phyloP scores from a whole-genome alignment of 2,329 filamentous ascomycete species.

The Fusarium foetens region DNA sequence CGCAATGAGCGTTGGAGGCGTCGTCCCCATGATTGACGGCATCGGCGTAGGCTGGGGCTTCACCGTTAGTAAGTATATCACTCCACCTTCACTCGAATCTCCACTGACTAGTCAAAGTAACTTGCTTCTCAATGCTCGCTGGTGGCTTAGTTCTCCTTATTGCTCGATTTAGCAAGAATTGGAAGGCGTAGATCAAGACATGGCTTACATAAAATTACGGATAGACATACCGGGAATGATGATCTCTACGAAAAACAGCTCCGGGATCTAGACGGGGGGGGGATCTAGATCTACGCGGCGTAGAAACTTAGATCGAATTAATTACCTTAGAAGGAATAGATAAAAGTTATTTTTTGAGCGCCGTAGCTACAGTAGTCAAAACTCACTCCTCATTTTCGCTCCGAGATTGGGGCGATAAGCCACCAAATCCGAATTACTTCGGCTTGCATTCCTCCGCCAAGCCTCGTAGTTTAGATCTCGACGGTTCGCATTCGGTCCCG shows the following conservation, averaged over 20 bases:
- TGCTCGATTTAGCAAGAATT: conserved; percentile 33
- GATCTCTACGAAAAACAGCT: background rate
- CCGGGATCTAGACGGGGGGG: background rate
- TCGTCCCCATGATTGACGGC: conserved; percentile 40
- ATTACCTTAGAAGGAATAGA: conserved; percentile 13
- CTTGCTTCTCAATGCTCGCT: conserved; percentile 8
- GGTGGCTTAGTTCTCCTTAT: conserved; percentile 34
- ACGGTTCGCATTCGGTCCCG: background rate
- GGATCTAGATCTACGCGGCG: background rate
- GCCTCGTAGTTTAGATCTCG: too few species aligned
- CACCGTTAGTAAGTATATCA: conserved; percentile 33
- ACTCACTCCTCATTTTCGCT: background rate
- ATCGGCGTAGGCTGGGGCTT: conserved; percentile 43
- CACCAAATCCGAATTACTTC: background rate
- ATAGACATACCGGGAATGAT: background rate
- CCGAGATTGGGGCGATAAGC: background rate
- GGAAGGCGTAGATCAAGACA: conserved; percentile 24
- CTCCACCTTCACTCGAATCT: accelerated
- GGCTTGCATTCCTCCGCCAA: background rate
- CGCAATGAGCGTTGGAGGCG: conserved; percentile 40
- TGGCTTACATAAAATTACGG: background rate
- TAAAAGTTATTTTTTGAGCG: background rate
- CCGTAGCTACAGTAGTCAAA: background rate
- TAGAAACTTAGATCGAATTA: background rate
- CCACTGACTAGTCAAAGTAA: conserved; percentile 17